A percentile compares a stretch with the other conserved stretches of the same genome.
Evolutionary conservation across 768 basidiomycete species (phyloP).

Genomic region (Dioszegia crocea): DNA sequence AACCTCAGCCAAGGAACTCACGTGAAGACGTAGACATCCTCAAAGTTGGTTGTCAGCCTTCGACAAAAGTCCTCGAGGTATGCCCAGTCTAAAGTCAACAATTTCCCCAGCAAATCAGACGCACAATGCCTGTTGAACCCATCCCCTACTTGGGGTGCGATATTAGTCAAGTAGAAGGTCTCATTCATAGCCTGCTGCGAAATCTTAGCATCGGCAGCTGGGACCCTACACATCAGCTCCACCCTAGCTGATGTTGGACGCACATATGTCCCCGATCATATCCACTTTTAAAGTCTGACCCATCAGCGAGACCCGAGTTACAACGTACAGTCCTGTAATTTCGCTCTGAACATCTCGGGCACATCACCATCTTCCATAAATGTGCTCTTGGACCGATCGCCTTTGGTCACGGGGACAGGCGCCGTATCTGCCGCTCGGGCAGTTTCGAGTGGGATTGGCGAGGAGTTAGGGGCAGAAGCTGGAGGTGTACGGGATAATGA

Average conservation of each 20-base stretch:
- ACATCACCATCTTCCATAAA: slow-evolving; percentile 81
- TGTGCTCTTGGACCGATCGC: slow-evolving; percentile 68
- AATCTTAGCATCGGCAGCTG: slow-evolving; percentile 89
- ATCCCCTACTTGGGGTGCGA: slow-evolving; percentile 95
- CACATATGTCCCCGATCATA: slow-evolving; percentile 97
- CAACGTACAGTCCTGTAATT: slow-evolving; percentile 64
- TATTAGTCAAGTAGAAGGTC: slow-evolving; percentile 90
- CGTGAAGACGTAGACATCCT: slow-evolving; percentile 97
- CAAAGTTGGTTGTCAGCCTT: slow-evolving; percentile 74
- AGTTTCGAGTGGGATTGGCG: slow-evolving; percentile 45
- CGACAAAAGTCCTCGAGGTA: slow-evolving; percentile 95
- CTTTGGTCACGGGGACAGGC: slow-evolving; percentile 51
- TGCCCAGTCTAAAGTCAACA: slow-evolving; percentile 84
- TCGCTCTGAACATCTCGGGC: slow-evolving; percentile 73
- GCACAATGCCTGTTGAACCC: slow-evolving; percentile 96
- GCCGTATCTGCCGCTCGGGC: slow-evolving; percentile 33
- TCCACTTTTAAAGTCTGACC: slow-evolving; percentile 70
- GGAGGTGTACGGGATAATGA: slow-evolving; percentile 60
- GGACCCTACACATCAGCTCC: slow-evolving; percentile 83
- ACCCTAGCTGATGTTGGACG: slow-evolving; percentile 33
- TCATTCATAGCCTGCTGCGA: slow-evolving; percentile 94
- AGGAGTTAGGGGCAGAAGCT: slow-evolving; percentile 32
- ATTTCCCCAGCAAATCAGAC: slow-evolving; percentile 33
- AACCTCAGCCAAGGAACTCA: slow-evolving; percentile 22
- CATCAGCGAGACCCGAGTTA: background rate